Conservation (phyloP, 2,329 filamentous ascomycete species). For the Neofusicoccum laricinum region DNA sequence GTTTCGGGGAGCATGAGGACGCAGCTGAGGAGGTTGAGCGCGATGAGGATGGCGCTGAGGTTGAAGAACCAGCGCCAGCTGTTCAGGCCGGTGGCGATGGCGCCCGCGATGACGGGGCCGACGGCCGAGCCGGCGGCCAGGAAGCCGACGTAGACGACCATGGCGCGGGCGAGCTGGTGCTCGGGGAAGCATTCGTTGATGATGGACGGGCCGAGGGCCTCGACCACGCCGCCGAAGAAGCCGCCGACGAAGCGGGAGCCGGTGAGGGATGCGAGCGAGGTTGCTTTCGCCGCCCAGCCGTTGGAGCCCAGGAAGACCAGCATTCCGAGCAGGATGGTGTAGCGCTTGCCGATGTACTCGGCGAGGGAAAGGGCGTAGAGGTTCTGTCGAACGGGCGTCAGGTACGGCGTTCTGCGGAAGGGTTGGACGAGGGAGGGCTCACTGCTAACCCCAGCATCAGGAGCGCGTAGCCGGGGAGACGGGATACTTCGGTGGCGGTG, state of each 20-base stretch:
- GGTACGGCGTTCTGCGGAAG: background rate
- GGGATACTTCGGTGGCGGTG: background rate
- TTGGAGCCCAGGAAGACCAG: background rate
- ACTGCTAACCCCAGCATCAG: background rate
- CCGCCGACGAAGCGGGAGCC: background rate
- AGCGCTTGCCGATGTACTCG: constrained; percentile 2
- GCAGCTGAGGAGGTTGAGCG: background rate
- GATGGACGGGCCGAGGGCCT: background rate
- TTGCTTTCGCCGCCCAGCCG: background rate
- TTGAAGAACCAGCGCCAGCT: constrained; percentile 1
- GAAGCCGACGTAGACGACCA: background rate
- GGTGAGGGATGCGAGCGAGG: background rate
- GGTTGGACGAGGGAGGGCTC: background rate
- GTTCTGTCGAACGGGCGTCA: background rate
- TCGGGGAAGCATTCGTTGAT: background rate
- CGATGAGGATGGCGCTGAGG: background rate
- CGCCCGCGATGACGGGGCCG: background rate
- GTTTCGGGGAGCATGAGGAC: background rate
- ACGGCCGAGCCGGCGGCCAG: background rate
- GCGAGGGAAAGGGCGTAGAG: background rate
- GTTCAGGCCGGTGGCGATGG: background rate
- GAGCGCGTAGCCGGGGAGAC: background rate
- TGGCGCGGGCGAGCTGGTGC: background rate
- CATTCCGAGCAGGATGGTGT: background rate
- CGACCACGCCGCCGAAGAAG: background rate